Conservation (phyloP, 2,329 filamentous ascomycete genomes). For the Paracoccidioides lutzii region DNA sequence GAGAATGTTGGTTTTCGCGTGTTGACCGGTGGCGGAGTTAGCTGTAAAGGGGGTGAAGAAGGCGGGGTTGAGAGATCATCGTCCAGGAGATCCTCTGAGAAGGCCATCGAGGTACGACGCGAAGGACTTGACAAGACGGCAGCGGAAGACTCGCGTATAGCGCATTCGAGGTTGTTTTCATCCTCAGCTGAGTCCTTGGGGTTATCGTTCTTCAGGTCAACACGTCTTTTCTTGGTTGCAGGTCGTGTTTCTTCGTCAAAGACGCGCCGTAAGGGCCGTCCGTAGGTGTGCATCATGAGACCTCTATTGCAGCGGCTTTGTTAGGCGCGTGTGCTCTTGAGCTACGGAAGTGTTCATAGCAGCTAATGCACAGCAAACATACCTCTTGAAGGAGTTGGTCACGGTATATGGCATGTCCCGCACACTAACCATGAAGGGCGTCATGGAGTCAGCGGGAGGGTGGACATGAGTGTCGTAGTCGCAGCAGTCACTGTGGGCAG, state of each 20-base stretch:
- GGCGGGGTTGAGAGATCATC: slow-evolving; percentile 37
- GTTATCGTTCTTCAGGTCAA: slow-evolving; percentile 20
- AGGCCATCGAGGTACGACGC: slow-evolving; percentile 33
- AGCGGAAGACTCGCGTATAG: slow-evolving; percentile 36
- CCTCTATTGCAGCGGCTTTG: slow-evolving; percentile 22
- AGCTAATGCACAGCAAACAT: slow-evolving; percentile 5
- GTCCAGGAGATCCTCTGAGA: slow-evolving; percentile 29
- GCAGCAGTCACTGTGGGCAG: background rate
- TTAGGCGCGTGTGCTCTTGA: slow-evolving; percentile 11
- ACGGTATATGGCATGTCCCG: slow-evolving; percentile 38
- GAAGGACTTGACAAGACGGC: slow-evolving; percentile 35
- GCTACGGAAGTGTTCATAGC: slow-evolving; percentile 6
- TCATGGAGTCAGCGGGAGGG: background rate
- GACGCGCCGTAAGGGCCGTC: slow-evolving; percentile 35
- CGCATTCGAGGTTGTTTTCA: slow-evolving; percentile 35
- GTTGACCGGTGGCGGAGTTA: slow-evolving; percentile 30
- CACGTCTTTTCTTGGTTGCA: slow-evolving; percentile 34
- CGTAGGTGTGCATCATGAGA: slow-evolving; percentile 38
- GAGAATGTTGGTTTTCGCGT: slow-evolving; percentile 39
- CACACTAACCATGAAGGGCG: slow-evolving; percentile 10
- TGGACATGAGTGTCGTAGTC: background rate
- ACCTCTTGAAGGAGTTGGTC: slow-evolving; percentile 40
- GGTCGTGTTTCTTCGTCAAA: slow-evolving; percentile 33
- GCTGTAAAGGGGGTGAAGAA: slow-evolving; percentile 38
- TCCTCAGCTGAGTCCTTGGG: slow-evolving; percentile 27